These are phyloP conservation scores for Senecio squalidus DNA, from an alignment of 140 eudicot species.

Conservation along the genomic window DNA sequence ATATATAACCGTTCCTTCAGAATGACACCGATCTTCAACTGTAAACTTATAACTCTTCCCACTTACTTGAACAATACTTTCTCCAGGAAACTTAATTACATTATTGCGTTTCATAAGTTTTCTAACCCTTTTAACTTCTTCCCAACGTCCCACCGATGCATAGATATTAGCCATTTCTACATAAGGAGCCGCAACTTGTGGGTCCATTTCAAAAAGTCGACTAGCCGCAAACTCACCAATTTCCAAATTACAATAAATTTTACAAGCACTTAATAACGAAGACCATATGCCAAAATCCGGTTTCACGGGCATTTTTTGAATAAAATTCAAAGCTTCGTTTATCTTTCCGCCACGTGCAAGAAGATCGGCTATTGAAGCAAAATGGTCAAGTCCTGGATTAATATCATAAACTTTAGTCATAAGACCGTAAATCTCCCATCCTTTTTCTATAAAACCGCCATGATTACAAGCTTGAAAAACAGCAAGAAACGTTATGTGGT, in stretches of 20 bases:
- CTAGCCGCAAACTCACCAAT: constrained; percentile 23
- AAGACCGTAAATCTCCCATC: constrained; percentile 5
- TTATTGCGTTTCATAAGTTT: constrained; percentile 23
- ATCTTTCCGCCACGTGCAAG: constrained; percentile 26
- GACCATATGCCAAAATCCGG: constrained; percentile 27
- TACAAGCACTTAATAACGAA: constrained; percentile 27
- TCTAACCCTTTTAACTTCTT: constrained; percentile 23
- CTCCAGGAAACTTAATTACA: constrained; percentile 34
- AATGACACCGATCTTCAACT: constrained; percentile 65
- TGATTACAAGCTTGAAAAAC: constrained; percentile 28
- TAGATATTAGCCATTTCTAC: constrained; percentile 21
- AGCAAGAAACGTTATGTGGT: constrained; percentile 17
- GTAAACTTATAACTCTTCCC: constrained; percentile 57
- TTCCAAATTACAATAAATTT: constrained; percentile 24
- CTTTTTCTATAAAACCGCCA: constrained; percentile 25
- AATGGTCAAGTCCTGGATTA: constrained; percentile 27
- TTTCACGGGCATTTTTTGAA: constrained; percentile 6
- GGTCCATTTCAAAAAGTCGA: constrained; percentile 27
- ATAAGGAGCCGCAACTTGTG: constrained; percentile 19
- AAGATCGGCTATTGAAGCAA: constrained; percentile 23
- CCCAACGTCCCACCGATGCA: constrained; percentile 32
- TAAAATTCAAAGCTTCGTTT: constrained; percentile 18
- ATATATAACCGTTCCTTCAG: constrained; percentile 32
- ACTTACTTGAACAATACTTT: constrained; percentile 46
- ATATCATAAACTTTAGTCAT: constrained; percentile 11